phyloP scores from a whole-genome alignment of 345 rosid species.

The Alliaria petiolata region DNA sequence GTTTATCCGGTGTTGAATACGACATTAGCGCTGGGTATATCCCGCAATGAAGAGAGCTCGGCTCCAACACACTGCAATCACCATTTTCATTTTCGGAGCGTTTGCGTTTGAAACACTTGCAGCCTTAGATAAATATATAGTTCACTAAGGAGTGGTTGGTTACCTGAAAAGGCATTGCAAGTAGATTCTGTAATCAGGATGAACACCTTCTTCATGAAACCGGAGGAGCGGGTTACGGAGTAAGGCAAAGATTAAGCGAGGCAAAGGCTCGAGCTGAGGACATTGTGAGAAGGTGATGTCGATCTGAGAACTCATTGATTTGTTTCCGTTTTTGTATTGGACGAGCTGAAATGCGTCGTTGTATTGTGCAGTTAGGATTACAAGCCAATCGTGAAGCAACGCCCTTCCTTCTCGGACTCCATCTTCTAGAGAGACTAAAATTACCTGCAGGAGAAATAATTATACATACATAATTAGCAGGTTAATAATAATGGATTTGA shows the following conservation, averaged over 20 bases:
- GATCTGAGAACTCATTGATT: slow-evolving; percentile 50
- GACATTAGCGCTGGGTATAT: slow-evolving; percentile 75
- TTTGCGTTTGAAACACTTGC: neutral
- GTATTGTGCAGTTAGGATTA: slow-evolving; percentile 79
- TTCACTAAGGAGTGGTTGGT: neutral
- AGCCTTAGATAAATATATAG: neutral
- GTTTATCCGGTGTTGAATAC: slow-evolving; percentile 75
- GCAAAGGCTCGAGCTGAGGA: slow-evolving; percentile 84
- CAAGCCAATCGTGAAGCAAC: slow-evolving; percentile 96
- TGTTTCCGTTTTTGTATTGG: slow-evolving; percentile 58
- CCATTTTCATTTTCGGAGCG: too few relatives aligned
- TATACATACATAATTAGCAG: neutral
- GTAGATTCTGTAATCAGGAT: slow-evolving; percentile 90
- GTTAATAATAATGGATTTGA: neutral
- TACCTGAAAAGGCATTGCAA: slow-evolving; percentile 99
- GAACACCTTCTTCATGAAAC: slow-evolving; percentile 98
- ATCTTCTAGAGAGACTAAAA: slow-evolving; percentile 81
- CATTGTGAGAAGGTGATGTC: slow-evolving; percentile 90
- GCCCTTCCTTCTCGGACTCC: slow-evolving; percentile 95
- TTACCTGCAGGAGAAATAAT: slow-evolving; percentile 43
- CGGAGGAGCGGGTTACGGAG: slow-evolving; percentile 92
- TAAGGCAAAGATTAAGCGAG: slow-evolving; percentile 87
- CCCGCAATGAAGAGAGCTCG: slow-evolving; percentile 85
- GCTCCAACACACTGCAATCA: slow-evolving; percentile 88
- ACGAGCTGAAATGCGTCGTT: slow-evolving; percentile 69